Evolutionary conservation across 192 early-diverging fungal species (phyloP).

Genomic region (Linnemannia hyalina): DNA sequence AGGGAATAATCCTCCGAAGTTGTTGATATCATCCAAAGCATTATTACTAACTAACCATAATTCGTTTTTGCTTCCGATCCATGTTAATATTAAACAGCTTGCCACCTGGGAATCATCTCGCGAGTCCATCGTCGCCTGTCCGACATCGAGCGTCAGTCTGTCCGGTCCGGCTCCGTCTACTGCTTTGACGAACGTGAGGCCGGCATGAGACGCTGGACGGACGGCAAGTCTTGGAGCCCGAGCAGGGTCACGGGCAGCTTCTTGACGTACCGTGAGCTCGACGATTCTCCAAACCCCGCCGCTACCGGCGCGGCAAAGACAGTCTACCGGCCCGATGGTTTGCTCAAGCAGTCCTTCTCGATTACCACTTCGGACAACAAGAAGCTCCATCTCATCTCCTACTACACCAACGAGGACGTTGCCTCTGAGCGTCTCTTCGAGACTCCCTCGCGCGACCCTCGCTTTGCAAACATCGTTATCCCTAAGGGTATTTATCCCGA

Average conservation of each 20-base stretch:
- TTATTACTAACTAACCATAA: not conserved
- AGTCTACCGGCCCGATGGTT: constrained; percentile 81
- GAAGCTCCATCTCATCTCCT: constrained; percentile 90
- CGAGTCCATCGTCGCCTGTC: constrained; percentile 86
- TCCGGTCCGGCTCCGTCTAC: constrained; percentile 89
- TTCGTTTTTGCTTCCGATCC: not conserved
- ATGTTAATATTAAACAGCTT: constrained; percentile 63
- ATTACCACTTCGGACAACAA: constrained; percentile 85
- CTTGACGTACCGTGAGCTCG: constrained; percentile 89
- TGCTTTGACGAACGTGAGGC: constrained; percentile 93
- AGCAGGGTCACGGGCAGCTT: constrained; percentile 90
- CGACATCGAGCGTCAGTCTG: constrained; percentile 84
- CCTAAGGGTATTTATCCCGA: constrained; percentile 91
- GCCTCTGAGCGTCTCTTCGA: constrained; percentile 69
- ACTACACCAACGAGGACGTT: constrained; percentile 89
- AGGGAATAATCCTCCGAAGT: constrained; percentile 2
- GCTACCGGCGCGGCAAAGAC: constrained; percentile 45
- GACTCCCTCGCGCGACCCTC: constrained; percentile 76
- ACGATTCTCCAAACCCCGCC: constrained; percentile 44
- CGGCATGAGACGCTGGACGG: constrained; percentile 95
- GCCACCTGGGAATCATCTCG: constrained; percentile 78
- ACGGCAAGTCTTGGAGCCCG: constrained; percentile 91
- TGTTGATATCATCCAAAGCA: not conserved
- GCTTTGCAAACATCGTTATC: constrained; percentile 75
- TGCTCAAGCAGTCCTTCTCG: constrained; percentile 91